These are phyloP conservation scores for Candida suzukii DNA, from an alignment of 805 yeast species.

Conservation along the genomic window DNA sequence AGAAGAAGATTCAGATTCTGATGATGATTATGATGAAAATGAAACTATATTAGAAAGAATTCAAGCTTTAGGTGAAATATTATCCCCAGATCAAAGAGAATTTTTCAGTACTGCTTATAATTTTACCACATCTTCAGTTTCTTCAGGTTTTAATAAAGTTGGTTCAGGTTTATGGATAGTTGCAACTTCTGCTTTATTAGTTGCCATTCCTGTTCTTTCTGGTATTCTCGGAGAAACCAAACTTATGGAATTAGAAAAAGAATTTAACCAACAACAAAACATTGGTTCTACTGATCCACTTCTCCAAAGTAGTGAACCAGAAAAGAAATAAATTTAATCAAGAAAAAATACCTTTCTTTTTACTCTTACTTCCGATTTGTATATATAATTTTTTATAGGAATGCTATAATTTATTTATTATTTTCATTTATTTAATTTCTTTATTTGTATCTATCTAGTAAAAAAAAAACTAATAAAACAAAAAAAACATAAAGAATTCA, in stretches of 20 bases:
- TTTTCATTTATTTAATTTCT: too few relatives aligned
- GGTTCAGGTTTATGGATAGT: slow-evolving; percentile 82
- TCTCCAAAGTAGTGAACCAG: slow-evolving; percentile 6
- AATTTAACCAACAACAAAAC: slow-evolving; percentile 66
- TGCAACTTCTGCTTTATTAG: slow-evolving; percentile 73
- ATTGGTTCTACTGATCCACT: slow-evolving; percentile 35
- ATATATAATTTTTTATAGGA: slow-evolving; percentile 3
- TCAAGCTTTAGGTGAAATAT: slow-evolving; percentile 83
- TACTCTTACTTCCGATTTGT: slow-evolving; percentile 2
- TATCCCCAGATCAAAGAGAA: slow-evolving; percentile 81
- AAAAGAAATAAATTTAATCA: slow-evolving; percentile 6
- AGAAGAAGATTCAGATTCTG: slow-evolving; percentile 43
- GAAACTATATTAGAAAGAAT: slow-evolving; percentile 86
- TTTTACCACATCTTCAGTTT: slow-evolving; percentile 23
- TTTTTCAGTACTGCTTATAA: slow-evolving; percentile 21
- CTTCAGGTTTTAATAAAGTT: slow-evolving; percentile 38
- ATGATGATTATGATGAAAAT: slow-evolving; percentile 70
- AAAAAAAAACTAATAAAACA: too few relatives aligned
- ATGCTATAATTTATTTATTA: too few relatives aligned
- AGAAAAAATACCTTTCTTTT: too few relatives aligned
- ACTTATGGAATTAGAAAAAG: slow-evolving; percentile 89
- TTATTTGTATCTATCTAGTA: too few relatives aligned
- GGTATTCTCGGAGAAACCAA: slow-evolving; percentile 91
- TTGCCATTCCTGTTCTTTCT: slow-evolving; percentile 90
- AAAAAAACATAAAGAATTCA: too few relatives aligned